Conservation (phyloP, 306 rosid species). For the Gleditsia sinensis region DNA sequence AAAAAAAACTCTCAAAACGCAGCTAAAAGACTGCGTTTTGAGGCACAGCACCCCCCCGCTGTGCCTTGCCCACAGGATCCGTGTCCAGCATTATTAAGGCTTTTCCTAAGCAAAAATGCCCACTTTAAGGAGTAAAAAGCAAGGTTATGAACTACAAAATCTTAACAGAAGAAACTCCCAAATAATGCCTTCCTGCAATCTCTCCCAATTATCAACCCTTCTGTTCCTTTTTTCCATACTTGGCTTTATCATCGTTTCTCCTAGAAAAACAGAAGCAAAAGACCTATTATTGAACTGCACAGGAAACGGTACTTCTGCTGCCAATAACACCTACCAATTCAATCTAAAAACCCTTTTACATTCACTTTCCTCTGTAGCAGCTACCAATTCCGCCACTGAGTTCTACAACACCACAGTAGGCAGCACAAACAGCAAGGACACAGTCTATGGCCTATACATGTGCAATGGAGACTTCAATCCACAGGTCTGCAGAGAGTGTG, state of each 20-base stretch:
- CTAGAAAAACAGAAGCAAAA: conserved; percentile 14
- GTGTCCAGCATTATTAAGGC: too few relatives aligned
- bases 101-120: too few relatives aligned
- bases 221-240: conserved; percentile 12
- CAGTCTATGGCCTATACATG: too few relatives aligned
- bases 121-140: too few relatives aligned
- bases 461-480: too few relatives aligned
- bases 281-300: conserved; percentile 27
- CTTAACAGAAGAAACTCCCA: conserved; percentile 12
- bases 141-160: too few relatives aligned
- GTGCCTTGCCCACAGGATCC: too few relatives aligned
- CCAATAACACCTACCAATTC: conserved; percentile 26
- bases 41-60: too few relatives aligned
- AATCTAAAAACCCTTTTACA: too few relatives aligned
- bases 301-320: background rate
- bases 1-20: too few relatives aligned
- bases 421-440: background rate
- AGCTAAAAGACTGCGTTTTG: too few relatives aligned
- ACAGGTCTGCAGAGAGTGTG: conserved; percentile 35
- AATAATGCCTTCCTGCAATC: conserved; percentile 17
- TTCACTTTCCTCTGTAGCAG: conserved; percentile 23
- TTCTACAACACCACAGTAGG: conserved; percentile 6
- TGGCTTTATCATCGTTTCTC: conserved; percentile 13
- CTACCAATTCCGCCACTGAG: background rate
- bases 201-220: conserved; percentile 18